A percentile compares a stretch with the other conserved stretches of the same genome.
Conservation (phyloP, 2,329 filamentous ascomycete species). For the Cercospora beticola region DNA sequence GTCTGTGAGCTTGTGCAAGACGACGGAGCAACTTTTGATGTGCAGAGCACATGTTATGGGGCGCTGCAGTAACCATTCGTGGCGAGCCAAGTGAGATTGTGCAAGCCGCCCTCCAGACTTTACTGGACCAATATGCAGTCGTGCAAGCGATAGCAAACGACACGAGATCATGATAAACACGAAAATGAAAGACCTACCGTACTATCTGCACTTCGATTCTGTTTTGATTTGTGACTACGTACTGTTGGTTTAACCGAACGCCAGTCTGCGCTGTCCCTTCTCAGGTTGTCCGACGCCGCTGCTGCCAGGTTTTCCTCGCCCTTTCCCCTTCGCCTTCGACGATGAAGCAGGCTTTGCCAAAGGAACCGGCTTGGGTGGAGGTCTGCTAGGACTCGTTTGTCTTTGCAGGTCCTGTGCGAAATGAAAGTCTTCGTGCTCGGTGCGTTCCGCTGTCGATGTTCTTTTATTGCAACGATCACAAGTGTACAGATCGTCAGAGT, state of each 20-base stretch:
- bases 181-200: background rate
- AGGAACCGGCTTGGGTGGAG: constrained; percentile 26
- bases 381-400: constrained; percentile 44
- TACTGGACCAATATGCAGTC: background rate
- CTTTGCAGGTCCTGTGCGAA: constrained; percentile 83
- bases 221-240: background rate
- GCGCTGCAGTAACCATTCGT: background rate
- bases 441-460: constrained; percentile 59
- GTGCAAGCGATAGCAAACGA: background rate
- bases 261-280: constrained; percentile 48
- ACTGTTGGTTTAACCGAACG: constrained; percentile 40
- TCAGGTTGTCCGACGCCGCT: constrained; percentile 34
- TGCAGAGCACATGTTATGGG: background rate
- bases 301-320: constrained; percentile 41
- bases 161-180: background rate
- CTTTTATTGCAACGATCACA: constrained; percentile 65
- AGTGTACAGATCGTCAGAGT: constrained; percentile 41
- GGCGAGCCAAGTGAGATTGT: background rate
- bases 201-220: background rate
- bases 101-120: background rate
- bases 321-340: constrained; percentile 29
- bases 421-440: constrained; percentile 91
- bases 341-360: constrained; percentile 24
- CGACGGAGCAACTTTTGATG: background rate
- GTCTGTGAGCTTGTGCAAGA: background rate